Base-by-base conservation (phyloP, 352 stramenopile species). In the Phytophthora pinifolia region DNA sequence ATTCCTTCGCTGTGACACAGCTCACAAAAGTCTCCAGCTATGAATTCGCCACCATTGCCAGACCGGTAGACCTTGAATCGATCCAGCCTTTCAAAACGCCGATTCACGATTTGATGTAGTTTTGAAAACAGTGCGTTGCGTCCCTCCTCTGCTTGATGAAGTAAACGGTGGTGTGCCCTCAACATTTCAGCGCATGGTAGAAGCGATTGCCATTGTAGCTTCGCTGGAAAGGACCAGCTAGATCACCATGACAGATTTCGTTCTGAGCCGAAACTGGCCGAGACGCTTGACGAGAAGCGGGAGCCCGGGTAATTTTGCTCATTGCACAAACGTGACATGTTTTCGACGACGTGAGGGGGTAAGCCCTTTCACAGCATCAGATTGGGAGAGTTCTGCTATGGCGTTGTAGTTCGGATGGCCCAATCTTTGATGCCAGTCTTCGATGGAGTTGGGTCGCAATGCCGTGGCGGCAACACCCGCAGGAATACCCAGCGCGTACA, bases 31-130 rank as follows among this genome's bases (percentile, higher is more conserved):
- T 9, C 15, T 10, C 12, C 8, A n/a, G 17, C 44, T 9, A 18
- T 15, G 20, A 62, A 62, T 33, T 62, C 54, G 2, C 54, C 45
- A 9, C 42, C 30, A 2, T 50, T 55, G 9, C 55, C 45, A 3
- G 53, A 42, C 3, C 44, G 53, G 10, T 54, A 35, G 6, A 43
- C 38, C 0, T 6, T 9, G 4, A 61, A 17, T 1, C 20, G 2
- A 4, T 25, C 20, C 20, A 25, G 20, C 4, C 4, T 25, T 2
- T 4, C 4, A 4, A 25, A 25, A 4, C 20, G 20, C 4, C 20
- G 20, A 25, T 25, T 29, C n/a, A 9, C 9, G 12, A 4, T 2
- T 2, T 14, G 17, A 18, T 29, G 6, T 30, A 31, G 37, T 57
- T 14, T 49, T 44, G 8, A 57, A 14, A 4, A 49, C 3, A 20